These are phyloP conservation scores for Pseudogymnoascus sp. DNA, from an alignment of 2,329 filamentous ascomycete genomes.

Conservation along the genomic window DNA sequence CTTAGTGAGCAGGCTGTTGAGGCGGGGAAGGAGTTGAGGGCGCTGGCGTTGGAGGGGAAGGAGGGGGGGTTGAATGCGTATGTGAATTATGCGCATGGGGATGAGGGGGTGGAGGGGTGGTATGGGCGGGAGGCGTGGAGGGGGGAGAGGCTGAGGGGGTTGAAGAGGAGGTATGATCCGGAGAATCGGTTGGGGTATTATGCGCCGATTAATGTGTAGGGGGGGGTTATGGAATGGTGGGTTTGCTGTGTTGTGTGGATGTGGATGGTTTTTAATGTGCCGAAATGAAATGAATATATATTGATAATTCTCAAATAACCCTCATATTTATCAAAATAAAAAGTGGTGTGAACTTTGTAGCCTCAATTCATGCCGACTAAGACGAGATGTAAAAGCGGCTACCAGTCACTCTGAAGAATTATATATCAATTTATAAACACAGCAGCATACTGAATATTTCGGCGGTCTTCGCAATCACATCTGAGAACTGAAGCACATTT, in stretches of 20 bases:
- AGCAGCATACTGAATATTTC: too few relatives aligned
- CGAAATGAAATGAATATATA: background rate
- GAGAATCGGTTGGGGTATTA: background rate
- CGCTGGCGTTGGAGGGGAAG: background rate
- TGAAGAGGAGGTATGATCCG: conserved; percentile 10
- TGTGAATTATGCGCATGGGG: conserved; percentile 18
- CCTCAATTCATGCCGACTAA: background rate
- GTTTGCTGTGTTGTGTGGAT: background rate
- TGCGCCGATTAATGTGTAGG: conserved; percentile 5
- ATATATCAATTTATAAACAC: too few relatives aligned
- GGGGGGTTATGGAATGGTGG: background rate
- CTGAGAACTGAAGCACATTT: background rate
- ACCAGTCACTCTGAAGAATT: too few relatives aligned
- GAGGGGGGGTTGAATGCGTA: conserved; percentile 11
- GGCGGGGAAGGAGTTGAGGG: background rate
- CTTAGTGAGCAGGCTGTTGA: background rate
- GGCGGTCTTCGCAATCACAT: too few relatives aligned
- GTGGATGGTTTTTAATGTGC: background rate
- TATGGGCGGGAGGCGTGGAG: conserved; percentile 15
- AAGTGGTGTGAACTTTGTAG: background rate
- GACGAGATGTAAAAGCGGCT: background rate
- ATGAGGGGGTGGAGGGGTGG: conserved; percentile 10
- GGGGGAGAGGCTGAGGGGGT: conserved; percentile 5
- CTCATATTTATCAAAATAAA: background rate
- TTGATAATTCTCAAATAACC: background rate